Percentiles rank a stretch among this genome's conserved stretches.
phyloP scores from a whole-genome alignment of 1,284 basidiomycete genomes.

The Marasmius fiardii region DNA sequence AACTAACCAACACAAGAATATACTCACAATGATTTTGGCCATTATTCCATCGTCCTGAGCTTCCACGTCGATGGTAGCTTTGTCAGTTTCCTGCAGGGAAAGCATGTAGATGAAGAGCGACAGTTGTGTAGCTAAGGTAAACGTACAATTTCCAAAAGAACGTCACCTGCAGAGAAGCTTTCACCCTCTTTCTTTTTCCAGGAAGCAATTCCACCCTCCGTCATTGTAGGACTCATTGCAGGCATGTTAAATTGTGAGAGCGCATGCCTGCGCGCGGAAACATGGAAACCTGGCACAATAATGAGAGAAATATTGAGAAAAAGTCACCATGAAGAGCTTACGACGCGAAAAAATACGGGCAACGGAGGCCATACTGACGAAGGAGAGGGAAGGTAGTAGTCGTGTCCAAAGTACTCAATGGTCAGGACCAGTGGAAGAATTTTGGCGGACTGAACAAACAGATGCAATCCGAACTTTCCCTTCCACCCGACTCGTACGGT shows the following conservation, averaged over 20 bases:
- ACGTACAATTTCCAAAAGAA: constrained; percentile 89
- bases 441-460: not conserved
- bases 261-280: constrained; percentile 74
- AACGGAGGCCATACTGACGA: constrained; percentile 51
- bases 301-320: constrained; percentile 10
- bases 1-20: not conserved
- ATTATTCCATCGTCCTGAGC: constrained; percentile 96
- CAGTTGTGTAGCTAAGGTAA: constrained; percentile 4
- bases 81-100: constrained; percentile 87
- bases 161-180: constrained; percentile 85
- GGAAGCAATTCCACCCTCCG: constrained; percentile 94
- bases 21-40: constrained; percentile 82
- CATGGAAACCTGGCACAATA: constrained; percentile 66
- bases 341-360: constrained; percentile 69
- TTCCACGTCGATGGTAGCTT: constrained; percentile 99
- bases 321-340: constrained; percentile 30
- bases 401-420: constrained; percentile 1
- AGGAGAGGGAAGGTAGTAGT: constrained; percentile 12
- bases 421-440: not conserved
- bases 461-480: not conserved
- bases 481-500: not conserved
- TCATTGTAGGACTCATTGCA: constrained; percentile 99
- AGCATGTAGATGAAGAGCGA: constrained; percentile 13
- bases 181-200: constrained; percentile 99
- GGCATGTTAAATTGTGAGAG: constrained; percentile 95